Percentiles rank a stretch among this genome's conserved stretches.
Conservation (phyloP, 306 rosid species). For the Chamaecrista fasciculata region DNA sequence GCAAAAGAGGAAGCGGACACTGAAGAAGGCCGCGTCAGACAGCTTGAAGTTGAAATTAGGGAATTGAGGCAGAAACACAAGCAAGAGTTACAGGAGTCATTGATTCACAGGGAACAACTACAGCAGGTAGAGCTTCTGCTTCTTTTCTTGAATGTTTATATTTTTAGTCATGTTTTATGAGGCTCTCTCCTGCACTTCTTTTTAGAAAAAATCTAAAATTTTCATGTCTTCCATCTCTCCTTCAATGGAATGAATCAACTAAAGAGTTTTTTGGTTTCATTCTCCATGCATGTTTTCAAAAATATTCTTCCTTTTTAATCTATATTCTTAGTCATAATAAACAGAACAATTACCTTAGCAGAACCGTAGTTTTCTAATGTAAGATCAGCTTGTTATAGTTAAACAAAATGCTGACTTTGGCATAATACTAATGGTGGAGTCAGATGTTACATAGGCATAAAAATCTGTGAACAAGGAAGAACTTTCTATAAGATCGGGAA, state of each 20-base stretch:
- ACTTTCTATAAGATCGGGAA: neutral
- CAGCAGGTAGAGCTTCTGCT: constrained; percentile 71
- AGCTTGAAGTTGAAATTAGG: constrained; percentile 82
- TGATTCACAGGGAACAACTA: constrained; percentile 78
- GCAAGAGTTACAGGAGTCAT: constrained; percentile 88
- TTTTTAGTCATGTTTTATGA: constrained; percentile 11
- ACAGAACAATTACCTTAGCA: neutral
- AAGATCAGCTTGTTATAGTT: neutral
- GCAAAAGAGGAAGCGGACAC: constrained; percentile 99
- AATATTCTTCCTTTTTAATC: neutral
- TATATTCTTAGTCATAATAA: neutral
- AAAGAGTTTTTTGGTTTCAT: constrained; percentile 11
- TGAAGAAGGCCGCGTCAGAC: constrained; percentile 87
- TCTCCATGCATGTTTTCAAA: neutral
- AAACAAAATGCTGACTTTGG: neutral
- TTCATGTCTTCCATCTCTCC: constrained; percentile 5
- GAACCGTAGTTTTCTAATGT: neutral
- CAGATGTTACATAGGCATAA: neutral
- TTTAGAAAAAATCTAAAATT: neutral
- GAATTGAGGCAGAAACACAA: constrained; percentile 81
- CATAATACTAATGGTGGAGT: neutral
- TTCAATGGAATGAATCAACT: constrained; percentile 17
- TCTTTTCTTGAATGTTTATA: constrained; percentile 15
- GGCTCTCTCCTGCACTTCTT: constrained; percentile 12
- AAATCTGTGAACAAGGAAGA: neutral